These are phyloP conservation scores for Tolypocladium nubicola DNA, from an alignment of 2,329 filamentous ascomycete species.

Conservation along the genomic window DNA sequence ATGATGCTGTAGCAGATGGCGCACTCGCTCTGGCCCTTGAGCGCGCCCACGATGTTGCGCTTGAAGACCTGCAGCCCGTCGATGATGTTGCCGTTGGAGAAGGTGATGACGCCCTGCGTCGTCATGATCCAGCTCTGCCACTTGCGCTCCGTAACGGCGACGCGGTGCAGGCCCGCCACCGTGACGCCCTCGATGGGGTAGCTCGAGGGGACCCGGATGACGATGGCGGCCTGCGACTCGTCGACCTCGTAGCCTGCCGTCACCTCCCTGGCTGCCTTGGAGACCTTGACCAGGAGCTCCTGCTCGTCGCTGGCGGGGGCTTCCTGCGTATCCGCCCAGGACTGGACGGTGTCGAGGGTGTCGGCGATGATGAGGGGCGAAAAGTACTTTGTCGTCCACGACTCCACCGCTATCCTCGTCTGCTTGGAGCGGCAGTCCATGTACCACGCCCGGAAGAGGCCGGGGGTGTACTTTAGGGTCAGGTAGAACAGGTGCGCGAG, in stretches of 20 bases:
- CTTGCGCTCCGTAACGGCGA: conserved; percentile 81
- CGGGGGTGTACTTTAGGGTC: conserved; percentile 64
- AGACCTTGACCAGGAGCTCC: conserved; percentile 58
- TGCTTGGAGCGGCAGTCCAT: conserved; percentile 71
- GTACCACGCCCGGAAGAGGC: conserved; percentile 76
- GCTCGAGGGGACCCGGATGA: conserved; percentile 66
- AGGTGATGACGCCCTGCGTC: conserved; percentile 86
- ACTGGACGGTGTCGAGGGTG: conserved; percentile 54
- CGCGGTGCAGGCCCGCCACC: conserved; percentile 68
- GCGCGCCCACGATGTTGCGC: conserved; percentile 73
- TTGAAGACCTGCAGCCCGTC: conserved; percentile 81
- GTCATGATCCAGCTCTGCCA: conserved; percentile 88
- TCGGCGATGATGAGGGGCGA: conserved; percentile 59
- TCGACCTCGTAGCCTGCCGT: conserved; percentile 80
- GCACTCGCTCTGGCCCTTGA: conserved; percentile 91
- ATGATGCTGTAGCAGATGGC: conserved; percentile 97
- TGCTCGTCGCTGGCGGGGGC: conserved; percentile 38
- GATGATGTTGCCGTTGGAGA: conserved; percentile 79
- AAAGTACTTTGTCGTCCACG: conserved; percentile 79
- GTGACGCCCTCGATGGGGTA: conserved; percentile 75
- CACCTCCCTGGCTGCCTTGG: conserved; percentile 61
- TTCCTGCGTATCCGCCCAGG: conserved; percentile 51
- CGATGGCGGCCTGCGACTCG: conserved; percentile 72
- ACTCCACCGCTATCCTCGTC: conserved; percentile 67
- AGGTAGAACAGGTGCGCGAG: conserved; percentile 81